Evolutionary conservation across 805 yeast species (phyloP).

Genomic region (Groenewaldozyma salmanticensis): DNA sequence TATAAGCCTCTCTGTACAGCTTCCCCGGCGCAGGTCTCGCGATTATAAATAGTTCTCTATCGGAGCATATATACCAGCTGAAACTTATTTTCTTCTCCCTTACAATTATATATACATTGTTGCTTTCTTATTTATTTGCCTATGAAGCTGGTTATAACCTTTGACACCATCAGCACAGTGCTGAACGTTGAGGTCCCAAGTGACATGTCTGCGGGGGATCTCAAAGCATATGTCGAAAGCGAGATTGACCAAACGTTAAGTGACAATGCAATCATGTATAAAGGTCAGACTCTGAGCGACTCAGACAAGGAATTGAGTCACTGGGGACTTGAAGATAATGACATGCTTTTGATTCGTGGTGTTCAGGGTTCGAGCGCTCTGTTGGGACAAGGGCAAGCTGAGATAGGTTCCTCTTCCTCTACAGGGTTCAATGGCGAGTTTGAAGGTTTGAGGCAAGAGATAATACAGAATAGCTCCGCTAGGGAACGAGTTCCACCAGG

Average conservation of each 20-base stretch:
- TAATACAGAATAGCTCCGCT: background rate
- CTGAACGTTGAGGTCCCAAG: conserved; percentile 53
- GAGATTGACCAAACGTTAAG: conserved; percentile 48
- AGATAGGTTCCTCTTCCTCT: conserved; percentile 2
- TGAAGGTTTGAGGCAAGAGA: background rate
- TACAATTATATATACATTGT: too few species aligned
- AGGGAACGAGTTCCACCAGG: conserved; percentile 36
- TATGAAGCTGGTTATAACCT: conserved; percentile 48
- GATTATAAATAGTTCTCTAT: too few species aligned
- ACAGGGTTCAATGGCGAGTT: background rate
- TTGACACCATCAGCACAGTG: conserved; percentile 40
- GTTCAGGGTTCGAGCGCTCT: too few species aligned
- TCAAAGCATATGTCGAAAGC: conserved; percentile 62
- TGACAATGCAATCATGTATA: conserved; percentile 40
- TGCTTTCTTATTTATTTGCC: too few species aligned
- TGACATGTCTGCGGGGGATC: conserved; percentile 55
- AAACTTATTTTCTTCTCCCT: too few species aligned
- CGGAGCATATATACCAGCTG: too few species aligned
- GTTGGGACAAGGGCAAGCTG: too few species aligned
- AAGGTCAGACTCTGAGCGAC: conserved; percentile 34
- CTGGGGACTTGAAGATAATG: conserved; percentile 46
- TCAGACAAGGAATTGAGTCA: conserved; percentile 34
- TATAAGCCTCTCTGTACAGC: too few species aligned
- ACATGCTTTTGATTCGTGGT: conserved; percentile 44
- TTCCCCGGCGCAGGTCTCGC: too few species aligned